Evolutionary conservation across 768 basidiomycete species (phyloP), one percentile per base, ranked within the genome.

Genomic region (Pisolithus tinctorius): DNA sequence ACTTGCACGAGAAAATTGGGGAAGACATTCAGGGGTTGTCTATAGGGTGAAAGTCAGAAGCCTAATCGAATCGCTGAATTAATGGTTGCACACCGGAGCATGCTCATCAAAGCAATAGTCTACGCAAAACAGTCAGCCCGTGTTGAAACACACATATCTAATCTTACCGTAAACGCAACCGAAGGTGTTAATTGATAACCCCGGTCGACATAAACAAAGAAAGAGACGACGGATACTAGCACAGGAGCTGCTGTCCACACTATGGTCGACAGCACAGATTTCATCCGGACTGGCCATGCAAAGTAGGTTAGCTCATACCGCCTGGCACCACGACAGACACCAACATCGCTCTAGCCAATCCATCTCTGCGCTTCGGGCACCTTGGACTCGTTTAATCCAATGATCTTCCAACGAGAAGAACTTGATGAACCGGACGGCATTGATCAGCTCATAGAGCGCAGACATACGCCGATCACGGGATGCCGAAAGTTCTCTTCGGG

Each of bases 181-280:
- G 85, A 75, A 45, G 93, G 75, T 0, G 89, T 86, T 44, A 98
- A 65, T 62, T 88, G 71, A 43, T 90, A 78, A 1, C 88, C 86
- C 56, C 77, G 80, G 55, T 81, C 69, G 26, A 93, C 81, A 54
- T 81, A 92, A 17, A 74, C 75, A 59, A 81, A 74, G 76, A 95
- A 95, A 2, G 87, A 83, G 14, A 88, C 76, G 50, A 93, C 76
- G 1, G 89, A 90, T 16, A 95, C 81, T 11, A 88, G 64, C 45
- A 92, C 83, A 0, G 93, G 93, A 0, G 88, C 87, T 8, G 75
- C 72, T 2, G 74, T 77, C 88, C 88, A 95, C 9, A 93, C 69
- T 4, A 82, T 58, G 13, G 76, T 77, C 64, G 93, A 89, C 67
- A 85, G 62, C 43, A 92, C 69, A 2, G 76, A 77, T 63, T 93